Conservation (phyloP, 163 green algal species). For the Coccomyxa subellipsoidea region DNA sequence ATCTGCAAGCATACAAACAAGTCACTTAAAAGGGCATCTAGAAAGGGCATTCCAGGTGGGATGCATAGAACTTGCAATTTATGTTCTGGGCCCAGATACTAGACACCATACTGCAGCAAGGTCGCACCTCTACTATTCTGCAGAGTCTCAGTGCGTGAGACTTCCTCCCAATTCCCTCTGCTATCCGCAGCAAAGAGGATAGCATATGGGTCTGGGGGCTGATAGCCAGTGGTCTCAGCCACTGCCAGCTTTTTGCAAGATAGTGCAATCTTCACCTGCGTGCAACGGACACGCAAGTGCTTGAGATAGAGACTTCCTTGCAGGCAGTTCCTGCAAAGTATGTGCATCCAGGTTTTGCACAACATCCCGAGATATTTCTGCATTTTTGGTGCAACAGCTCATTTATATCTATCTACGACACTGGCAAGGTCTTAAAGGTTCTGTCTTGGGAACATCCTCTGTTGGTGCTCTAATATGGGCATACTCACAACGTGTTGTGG, state of each 20-base stretch:
- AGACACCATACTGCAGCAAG: too few species aligned
- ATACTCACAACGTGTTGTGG: background rate
- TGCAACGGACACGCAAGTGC: background rate
- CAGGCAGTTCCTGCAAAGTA: too few species aligned
- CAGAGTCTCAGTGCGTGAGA: background rate
- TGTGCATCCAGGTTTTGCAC: too few species aligned
- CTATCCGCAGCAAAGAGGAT: background rate
- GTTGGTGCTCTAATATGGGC: background rate
- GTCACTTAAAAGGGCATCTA: background rate
- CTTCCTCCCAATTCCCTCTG: background rate
- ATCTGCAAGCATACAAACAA: background rate
- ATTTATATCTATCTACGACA: too few species aligned
- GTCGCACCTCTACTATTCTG: background rate
- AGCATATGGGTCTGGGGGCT: conserved; percentile 2
- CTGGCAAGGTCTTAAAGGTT: too few species aligned
- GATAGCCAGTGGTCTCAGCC: background rate
- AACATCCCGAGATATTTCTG: too few species aligned
- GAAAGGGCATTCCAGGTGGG: too few species aligned
- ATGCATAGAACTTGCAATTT: too few species aligned
- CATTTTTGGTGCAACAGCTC: too few species aligned
- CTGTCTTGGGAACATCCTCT: too few species aligned
- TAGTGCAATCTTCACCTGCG: background rate
- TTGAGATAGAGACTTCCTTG: background rate
- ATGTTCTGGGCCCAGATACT: too few species aligned
- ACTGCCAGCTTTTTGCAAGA: conserved; percentile 4